Conservation (phyloP, 805 yeast genomes). For the Saccharomycopsis fermentans region DNA sequence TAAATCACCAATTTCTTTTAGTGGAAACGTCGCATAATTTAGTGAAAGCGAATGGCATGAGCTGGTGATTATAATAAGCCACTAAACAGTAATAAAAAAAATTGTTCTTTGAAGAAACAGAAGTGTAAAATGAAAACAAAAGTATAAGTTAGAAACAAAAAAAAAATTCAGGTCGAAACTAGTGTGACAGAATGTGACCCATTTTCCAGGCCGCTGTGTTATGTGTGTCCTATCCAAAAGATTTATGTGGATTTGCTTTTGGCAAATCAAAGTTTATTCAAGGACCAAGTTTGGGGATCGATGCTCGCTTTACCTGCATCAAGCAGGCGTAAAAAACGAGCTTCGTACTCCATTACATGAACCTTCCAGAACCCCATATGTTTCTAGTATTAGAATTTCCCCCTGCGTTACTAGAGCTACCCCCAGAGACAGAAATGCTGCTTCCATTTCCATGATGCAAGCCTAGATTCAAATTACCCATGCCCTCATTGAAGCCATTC, state of each 20-base stretch:
- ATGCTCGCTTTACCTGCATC: too few species aligned
- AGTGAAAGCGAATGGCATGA: background rate
- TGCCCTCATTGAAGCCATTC: constrained; percentile 12
- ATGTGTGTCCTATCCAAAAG: too few species aligned
- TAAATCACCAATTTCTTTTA: background rate
- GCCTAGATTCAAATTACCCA: constrained; percentile 13
- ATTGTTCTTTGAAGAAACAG: background rate
- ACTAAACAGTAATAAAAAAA: background rate
- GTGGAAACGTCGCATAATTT: background rate
- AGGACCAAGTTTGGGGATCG: too few species aligned
- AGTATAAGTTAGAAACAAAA: background rate
- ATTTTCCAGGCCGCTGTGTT: too few species aligned
- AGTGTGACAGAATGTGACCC: too few species aligned
- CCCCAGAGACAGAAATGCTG: constrained; percentile 3
- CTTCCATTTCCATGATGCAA: constrained; percentile 2
- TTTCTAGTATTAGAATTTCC: background rate
- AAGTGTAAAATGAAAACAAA: background rate
- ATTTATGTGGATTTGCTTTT: too few species aligned
- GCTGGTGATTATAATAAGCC: background rate
- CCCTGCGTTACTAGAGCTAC: background rate
- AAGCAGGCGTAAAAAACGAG: too few species aligned
- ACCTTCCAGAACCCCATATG: constrained; percentile 6
- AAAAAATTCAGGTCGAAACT: background rate
- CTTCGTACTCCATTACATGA: too few species aligned
- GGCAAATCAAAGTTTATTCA: too few species aligned